Percentiles rank a stretch among this genome's conserved stretches.
These are phyloP conservation scores for Giardia muris DNA, from an alignment of 208 protist genomes.

Conservation along the genomic window DNA sequence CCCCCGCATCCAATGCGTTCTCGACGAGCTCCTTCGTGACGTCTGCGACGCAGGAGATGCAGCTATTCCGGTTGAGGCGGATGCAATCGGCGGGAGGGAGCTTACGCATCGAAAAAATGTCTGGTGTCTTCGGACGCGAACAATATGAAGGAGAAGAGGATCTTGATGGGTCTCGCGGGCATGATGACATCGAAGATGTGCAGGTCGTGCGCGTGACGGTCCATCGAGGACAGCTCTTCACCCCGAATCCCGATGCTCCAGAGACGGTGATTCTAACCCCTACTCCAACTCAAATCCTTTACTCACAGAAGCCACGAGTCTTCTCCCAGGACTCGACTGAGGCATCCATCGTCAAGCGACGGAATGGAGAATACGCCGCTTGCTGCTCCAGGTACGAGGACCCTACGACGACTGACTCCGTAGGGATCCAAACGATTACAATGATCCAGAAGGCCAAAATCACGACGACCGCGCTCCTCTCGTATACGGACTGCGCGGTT, in stretches of 20 bases:
- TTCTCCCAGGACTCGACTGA: not conserved
- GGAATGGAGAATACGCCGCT: not conserved
- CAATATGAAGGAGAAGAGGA: too few species aligned
- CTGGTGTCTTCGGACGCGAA: too few species aligned
- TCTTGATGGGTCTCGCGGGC: too few species aligned
- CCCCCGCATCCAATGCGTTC: not conserved
- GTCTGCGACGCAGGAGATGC: not conserved
- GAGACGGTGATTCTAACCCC: constrained; percentile 2
- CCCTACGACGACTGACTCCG: not conserved
- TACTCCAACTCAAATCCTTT: not conserved
- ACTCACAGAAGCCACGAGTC: not conserved
- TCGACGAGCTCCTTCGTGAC: not conserved
- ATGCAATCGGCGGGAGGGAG: not conserved
- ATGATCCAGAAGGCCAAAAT: not conserved
- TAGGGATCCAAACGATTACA: not conserved
- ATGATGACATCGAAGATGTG: too few species aligned
- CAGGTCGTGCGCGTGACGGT: not conserved
- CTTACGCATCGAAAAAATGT: too few species aligned
- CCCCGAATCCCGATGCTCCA: not conserved
- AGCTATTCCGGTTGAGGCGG: not conserved
- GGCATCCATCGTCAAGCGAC: not conserved
- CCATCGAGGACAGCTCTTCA: not conserved
- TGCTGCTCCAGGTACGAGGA: not conserved
- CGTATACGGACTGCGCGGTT: not conserved
- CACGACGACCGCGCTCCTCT: not conserved